Base-by-base conservation (phyloP, 2,329 filamentous ascomycete species). In the Xylaria hypoxylon region DNA sequence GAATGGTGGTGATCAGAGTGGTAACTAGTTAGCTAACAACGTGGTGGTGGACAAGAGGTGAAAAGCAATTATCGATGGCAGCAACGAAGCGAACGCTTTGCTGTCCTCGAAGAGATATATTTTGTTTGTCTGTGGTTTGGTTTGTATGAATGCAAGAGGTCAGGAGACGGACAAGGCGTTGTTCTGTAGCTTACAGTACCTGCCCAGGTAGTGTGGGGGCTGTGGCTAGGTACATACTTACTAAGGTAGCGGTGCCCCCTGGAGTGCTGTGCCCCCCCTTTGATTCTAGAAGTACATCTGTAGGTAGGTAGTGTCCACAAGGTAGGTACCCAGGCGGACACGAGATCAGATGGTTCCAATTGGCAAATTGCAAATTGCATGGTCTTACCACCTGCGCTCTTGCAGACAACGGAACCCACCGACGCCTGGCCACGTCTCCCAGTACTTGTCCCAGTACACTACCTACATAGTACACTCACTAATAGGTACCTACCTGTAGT, bases 281-380 rank as follows among this genome's bases (percentile, higher is more conserved):
- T 60, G 60, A 67, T 59, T 62, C 55, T 17, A 33, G n/a, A n/a
- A n/a, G n/a, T n/a, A 31, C 22, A 17, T 38, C 13, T 38, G 35
- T 38, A 5, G 28, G 28, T 31, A 31, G 28, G 19, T 13, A 24
- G n/a, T 47, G 22, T 5, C n/a, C n/a, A n/a, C n/a, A 17, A 17
- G 28, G 52, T n/a, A 19, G 35, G 35, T 26, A 59, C 22, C 64
- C 40, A 50, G 48, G 48, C 55, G 50, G 35, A 67, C 64, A 67
- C 56, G 64, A 67, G 64, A 67, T 67, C 64, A 67, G 55, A 67
- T 57, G 64, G 60, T 26, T n/a, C 52, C 52, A 42, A 55, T 52
- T 57, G 38, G 64, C 60, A 67, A 63, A 59, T 67, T 59, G 64
- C 60, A 67, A 63, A 59, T 67, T 59, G 33, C 51, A 60, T 65